These are phyloP conservation scores for Eucalyptus polybractea DNA, from an alignment of 345 rosid species.

Conservation along the genomic window DNA sequence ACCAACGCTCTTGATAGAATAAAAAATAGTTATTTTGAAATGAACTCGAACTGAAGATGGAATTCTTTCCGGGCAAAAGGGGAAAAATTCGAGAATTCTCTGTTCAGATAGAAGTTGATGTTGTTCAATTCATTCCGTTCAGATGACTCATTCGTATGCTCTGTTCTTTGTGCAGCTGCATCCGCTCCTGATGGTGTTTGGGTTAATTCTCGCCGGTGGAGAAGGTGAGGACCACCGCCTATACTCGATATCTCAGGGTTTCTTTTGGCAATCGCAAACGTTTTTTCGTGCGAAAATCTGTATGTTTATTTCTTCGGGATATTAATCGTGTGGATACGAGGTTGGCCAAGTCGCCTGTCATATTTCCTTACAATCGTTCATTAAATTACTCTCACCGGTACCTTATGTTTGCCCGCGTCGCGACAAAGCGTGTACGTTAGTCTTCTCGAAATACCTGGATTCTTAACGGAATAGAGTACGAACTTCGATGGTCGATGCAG, in stretches of 20 bases:
- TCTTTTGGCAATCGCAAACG: neutral
- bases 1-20: neutral
- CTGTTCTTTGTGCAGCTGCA: conserved; percentile 22
- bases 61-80: too few species aligned
- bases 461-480: neutral
- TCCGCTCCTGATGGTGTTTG: conserved; percentile 37
- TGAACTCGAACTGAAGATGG: neutral
- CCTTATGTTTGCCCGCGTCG: too few species aligned
- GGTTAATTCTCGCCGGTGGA: conserved; percentile 35
- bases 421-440: neutral
- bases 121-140: neutral
- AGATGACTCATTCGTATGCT: neutral
- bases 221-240: conserved; percentile 17
- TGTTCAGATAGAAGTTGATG: neutral
- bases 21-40: neutral
- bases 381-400: neutral
- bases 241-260: neutral
- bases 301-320: neutral
- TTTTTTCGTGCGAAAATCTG: neutral
- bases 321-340: neutral
- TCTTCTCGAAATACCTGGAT: neutral
- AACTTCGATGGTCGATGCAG: conserved; percentile 1
- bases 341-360: neutral
- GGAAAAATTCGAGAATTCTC: neutral
- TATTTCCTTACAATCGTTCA: neutral